Base-by-base conservation (phyloP, 768 basidiomycete species). In the Termitomyces sp. region DNA sequence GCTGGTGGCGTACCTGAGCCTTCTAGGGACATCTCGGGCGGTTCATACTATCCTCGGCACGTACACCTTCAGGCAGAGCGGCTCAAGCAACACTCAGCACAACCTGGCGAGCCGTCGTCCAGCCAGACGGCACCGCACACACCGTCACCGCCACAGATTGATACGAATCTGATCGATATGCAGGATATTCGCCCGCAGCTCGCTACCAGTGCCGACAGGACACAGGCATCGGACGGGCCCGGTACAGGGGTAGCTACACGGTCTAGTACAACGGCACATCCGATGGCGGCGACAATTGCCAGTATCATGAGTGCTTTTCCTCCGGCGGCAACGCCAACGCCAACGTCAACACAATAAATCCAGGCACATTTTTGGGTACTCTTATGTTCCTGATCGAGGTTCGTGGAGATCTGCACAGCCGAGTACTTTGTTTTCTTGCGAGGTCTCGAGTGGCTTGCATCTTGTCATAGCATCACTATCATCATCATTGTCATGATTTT, bases 251-350 rank as follows among this genome's bases (percentile, higher is more conserved):
- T n/a, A 1, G 15, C 6, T 31, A 49, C 15, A 33, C 59, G 2
- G 57, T 64, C 50, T 39, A 56, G 69, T 28, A 39, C 68, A 31
- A 55, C 66, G 33, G 63, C 71, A 24, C 69, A 68, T 22, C 62
- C 74, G 0, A 72, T 80, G 9, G 78, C 83, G 2, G 73, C 84
- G 28, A 80, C 84, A 54, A 81, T 87, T 66, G 87, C 84, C 34
- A 83, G 80, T 58, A 86, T 88, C 61, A 83, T 88, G 85, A 82
- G 85, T 62, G 85, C 85, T n/a, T 87, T 86, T 67, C 77, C 83
- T 9, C 67, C 73, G 1, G 63, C 48, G 28, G 48, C 54, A 10
- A 36, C 57, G 15, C 52, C 54, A 10, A 36, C 57, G 15, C 61
- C 61, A 16, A 47, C 55, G 13, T 61, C 61, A 15, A 50, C 57